Base-by-base conservation (phyloP, 257 asterid genomes). In the Salvia rosmarinus region DNA sequence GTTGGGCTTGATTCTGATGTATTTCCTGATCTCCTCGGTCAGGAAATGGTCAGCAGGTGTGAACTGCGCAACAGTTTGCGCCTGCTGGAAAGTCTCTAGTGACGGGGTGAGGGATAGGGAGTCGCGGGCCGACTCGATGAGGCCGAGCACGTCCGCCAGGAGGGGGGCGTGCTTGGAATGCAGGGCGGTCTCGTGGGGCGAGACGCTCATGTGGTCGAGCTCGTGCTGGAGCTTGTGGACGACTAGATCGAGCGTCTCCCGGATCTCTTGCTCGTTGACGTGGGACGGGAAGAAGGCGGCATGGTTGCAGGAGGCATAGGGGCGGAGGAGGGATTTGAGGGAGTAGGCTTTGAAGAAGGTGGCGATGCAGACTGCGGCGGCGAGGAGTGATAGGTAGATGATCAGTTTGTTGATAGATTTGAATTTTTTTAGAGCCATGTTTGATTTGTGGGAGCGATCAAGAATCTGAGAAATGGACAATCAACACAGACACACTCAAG, bases 111-210 rank as follows among this genome's bases (percentile, higher is more conserved):
- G 49, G 14, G 78, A 77, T 9, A 35, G 40, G 42, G 20, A 56
- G 17, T 35, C 20, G 12, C 72, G 73, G 0, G 75, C 81, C 0
- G 80, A 79, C 50, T 85, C 86, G 1, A 86, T 46, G 2, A 80
- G 89, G 19, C 84, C 81, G 34, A 89, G 20, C 4, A 86, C 74
- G 4, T 85, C 96, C 0, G 90, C 86, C n/a, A 88, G 86, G 59
- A 85, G 74, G 0, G 76, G 75, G 1, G 87, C 89, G 34, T 82
- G 78, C 25, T 72, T 75, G 2, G 75, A 9, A 11, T 57, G 70
- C 1, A 62, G 30, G 5, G 49, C 11, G 6, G 81, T 71, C 23
- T 72, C 83, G 7, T 70, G 13, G 1, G 75, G 62, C 3, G 67
- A 61, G 23, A 70, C 78, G 55, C 78, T 58, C 63, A 77, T 52